phyloP scores from a whole-genome alignment of 345 rosid species.

The Alliaria petiolata region DNA sequence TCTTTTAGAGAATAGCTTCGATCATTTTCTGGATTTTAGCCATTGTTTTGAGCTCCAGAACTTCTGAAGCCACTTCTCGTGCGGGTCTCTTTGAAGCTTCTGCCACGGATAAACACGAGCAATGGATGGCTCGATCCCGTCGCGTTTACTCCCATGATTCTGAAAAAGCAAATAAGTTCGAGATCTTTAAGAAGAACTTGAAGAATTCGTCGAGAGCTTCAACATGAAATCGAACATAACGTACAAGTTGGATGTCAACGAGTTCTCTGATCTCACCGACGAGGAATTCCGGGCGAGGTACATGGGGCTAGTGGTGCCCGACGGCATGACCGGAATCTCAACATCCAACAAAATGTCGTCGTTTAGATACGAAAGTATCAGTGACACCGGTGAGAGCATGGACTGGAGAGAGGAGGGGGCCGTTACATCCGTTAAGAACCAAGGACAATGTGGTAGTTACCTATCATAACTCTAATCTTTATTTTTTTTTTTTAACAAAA shows the following conservation, averaged over 20 bases:
- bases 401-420: slow-evolving; percentile 51
- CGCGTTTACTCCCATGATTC: slow-evolving; percentile 26
- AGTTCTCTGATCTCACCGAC: slow-evolving; percentile 46
- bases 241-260: slow-evolving; percentile 38
- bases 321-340: not conserved
- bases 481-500: not conserved
- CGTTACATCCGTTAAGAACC: slow-evolving; percentile 40
- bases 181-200: slow-evolving; percentile 44
- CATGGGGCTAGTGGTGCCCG: slow-evolving; percentile 30
- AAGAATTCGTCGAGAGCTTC: slow-evolving; percentile 35
- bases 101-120: slow-evolving; percentile 34
- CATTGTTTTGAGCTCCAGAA: not conserved
- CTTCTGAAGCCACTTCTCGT: slow-evolving; percentile 15
- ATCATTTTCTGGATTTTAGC: slow-evolving; percentile 9
- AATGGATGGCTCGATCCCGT: slow-evolving; percentile 40
- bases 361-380: slow-evolving; percentile 29
- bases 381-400: slow-evolving; percentile 23
- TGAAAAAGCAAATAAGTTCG: slow-evolving; percentile 34
- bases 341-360: not conserved
- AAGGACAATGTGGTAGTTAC: slow-evolving; percentile 42
- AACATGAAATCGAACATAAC: slow-evolving; percentile 27
- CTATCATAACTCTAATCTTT: not conserved
- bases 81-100: slow-evolving; percentile 13
- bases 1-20: not conserved
- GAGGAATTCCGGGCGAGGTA: slow-evolving; percentile 41